A percentile compares a stretch with the other conserved stretches of the same genome.
These are phyloP conservation scores for Candida quercuum DNA, from an alignment of 805 yeast species.

Conservation along the genomic window DNA sequence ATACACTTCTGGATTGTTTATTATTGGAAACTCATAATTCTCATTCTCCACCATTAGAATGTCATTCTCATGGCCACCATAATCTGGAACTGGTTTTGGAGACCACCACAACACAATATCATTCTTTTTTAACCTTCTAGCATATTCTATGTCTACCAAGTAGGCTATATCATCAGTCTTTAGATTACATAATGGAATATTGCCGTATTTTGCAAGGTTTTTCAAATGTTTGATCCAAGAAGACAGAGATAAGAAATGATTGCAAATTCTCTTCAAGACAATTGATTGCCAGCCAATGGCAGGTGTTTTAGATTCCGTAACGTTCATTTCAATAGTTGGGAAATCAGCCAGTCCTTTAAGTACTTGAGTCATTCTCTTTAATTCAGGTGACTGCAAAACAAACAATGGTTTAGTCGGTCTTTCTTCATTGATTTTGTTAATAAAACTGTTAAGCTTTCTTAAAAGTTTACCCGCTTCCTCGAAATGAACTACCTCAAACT, in stretches of 20 bases:
- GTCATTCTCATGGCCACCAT: slow-evolving; percentile 76
- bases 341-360: slow-evolving; percentile 46
- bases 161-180: slow-evolving; percentile 72
- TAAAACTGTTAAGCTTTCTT: slow-evolving; percentile 48
- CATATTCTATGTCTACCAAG: slow-evolving; percentile 81
- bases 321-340: slow-evolving; percentile 59
- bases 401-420: slow-evolving; percentile 60
- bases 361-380: slow-evolving; percentile 39
- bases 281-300: slow-evolving; percentile 79
- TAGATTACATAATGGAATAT: slow-evolving; percentile 83
- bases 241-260: slow-evolving; percentile 68
- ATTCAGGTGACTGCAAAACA: slow-evolving; percentile 68
- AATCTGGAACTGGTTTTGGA: slow-evolving; percentile 69
- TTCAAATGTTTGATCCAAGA: slow-evolving; percentile 66
- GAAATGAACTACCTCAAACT: slow-evolving; percentile 50
- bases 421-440: slow-evolving; percentile 57
- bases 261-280: slow-evolving; percentile 57
- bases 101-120: slow-evolving; percentile 94
- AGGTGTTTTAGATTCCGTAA: slow-evolving; percentile 56
- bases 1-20: slow-evolving; percentile 76
- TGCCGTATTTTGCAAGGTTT: slow-evolving; percentile 62
- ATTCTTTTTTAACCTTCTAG: slow-evolving; percentile 61
- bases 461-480: slow-evolving; percentile 51
- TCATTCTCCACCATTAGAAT: slow-evolving; percentile 41
- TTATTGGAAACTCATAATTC: slow-evolving; percentile 61